Evolutionary conservation across 2,329 filamentous ascomycete genomes (phyloP), one percentile per base, ranked within the genome.

Genomic region (Cladosporium colombiae): DNA sequence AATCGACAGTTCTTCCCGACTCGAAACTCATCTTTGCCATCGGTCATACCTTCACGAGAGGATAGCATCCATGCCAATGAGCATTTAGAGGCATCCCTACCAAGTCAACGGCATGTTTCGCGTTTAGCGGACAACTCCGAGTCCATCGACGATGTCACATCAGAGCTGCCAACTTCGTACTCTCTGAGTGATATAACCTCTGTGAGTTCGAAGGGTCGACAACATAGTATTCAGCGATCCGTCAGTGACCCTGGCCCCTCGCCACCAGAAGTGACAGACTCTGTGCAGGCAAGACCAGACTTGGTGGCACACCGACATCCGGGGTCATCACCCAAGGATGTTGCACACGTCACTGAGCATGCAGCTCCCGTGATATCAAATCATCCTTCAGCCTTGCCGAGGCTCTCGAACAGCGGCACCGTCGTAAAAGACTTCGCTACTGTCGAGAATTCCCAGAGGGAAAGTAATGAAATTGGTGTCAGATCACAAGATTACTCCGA

Each of bases 91-190:
- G 31, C n/a, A 11, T 8, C 18, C 33, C 18, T 14, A 21, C 18
- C 37, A 33, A 27, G 46, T 46, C 40, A 46, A 46, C 40, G 40
- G n/a, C 40, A 27, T 25, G 8, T 18, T 46, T 27, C 25, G 27
- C 16, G n/a, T 29, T 21, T n/a, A 35, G 50, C 13, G 14, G 37
- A 27, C 16, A 29, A 65, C 11, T 58, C 56, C 6, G 10, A 31
- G 4, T 35, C 53, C 14, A 18, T 44, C 16, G 55, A 68, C 35
- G 67, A 68, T 29, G 62, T 69, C 3, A 74, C 71, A 11, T 76
- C 75, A 4, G 73, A 78, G 65, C 62, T 78, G 14, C 76, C 76
- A 1, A 76, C 72, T 10, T 73, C 75, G 2, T 78, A 77, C 53
- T 75, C 74, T 7, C 65, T 77, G 25, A 76, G 73, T 37, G 71